Evolutionary conservation across 2,329 filamentous ascomycete species (phyloP).

Genomic region (Aspergillus neotritici): DNA sequence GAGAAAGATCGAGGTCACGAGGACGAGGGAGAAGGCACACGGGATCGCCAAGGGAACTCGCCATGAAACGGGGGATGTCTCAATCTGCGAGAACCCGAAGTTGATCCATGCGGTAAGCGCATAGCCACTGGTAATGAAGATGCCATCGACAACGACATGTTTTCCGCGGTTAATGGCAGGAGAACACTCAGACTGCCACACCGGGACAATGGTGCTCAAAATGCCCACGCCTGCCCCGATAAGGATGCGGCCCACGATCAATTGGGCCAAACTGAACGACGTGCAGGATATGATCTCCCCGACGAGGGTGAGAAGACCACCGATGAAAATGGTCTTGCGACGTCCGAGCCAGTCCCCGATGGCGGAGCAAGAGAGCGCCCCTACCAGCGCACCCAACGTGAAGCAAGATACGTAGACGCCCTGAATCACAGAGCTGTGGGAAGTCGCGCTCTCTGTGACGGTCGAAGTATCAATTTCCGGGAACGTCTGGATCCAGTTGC

Average conservation of each 20-base stretch:
- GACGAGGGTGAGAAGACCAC: slow-evolving; percentile 37
- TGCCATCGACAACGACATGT: slow-evolving; percentile 23
- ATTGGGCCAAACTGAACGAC: slow-evolving; percentile 42
- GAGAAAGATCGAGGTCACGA: slow-evolving; percentile 21
- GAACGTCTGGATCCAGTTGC: slow-evolving; percentile 38
- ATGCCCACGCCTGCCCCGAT: slow-evolving; percentile 41
- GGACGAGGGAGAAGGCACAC: slow-evolving; percentile 22
- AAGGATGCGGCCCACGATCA: slow-evolving; percentile 43
- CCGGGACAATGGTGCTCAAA: slow-evolving; percentile 39
- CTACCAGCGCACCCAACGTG: slow-evolving; percentile 45
- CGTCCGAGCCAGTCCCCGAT: slow-evolving; percentile 45
- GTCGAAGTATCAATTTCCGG: slow-evolving; percentile 46
- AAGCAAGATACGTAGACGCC: slow-evolving; percentile 23
- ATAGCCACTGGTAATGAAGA: slow-evolving; percentile 41
- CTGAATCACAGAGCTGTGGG: slow-evolving; percentile 41
- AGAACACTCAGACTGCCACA: slow-evolving; percentile 34
- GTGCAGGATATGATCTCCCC: slow-evolving; percentile 43
- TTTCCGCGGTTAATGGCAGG: slow-evolving; percentile 13
- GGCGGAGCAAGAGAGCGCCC: slow-evolving; percentile 42
- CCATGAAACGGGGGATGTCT: slow-evolving; percentile 24
- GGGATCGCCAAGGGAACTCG: slow-evolving; percentile 33
- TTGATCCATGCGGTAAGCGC: slow-evolving; percentile 43
- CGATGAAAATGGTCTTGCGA: slow-evolving; percentile 40
- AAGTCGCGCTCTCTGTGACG: slow-evolving; percentile 37
- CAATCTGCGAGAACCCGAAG: slow-evolving; percentile 30